Evolutionary conservation across 2,329 filamentous ascomycete species (phyloP), one percentile per base, ranked within the genome.

Genomic region (Pezicula rhizophila): DNA sequence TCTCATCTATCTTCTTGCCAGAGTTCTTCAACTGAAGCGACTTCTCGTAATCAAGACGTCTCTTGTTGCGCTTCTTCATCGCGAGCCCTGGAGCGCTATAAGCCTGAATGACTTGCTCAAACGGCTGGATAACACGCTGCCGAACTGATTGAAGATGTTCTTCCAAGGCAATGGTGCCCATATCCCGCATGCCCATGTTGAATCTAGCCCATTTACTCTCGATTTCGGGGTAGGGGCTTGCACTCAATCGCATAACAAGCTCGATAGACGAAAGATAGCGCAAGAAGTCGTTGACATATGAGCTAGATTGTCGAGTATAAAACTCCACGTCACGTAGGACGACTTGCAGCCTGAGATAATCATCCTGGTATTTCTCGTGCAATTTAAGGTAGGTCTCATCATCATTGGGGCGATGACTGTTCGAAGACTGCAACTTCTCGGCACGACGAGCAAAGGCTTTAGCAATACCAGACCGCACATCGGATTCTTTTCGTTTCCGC

Each of bases 201-300:
- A 96, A 93, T 53, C 85, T 87, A 44, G 90, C 87, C 89, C 92
- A 97, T 65, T 95, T 95, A 73, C 87, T 91, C 68, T 96, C 91
- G 37, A 95, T 73, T 65, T 97, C 91, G 0, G 89, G 84, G 64
- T 89, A 83, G 50, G 78, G 82, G 44, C 85, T 87, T 11, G 84
- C 84, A 38, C 79, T 83, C 66, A 95, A 85, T 35, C 81, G 83
- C 69, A 95, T 87, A 55, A 91, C 85, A 1, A 87, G 78, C 66
- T 96, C 89, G 64, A 96, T 87, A 1, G 87, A 88, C 2, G 82
- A 81, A 26, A 92, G 78, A 55, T 92, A 87, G 52, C 88, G 84
- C 43, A 90, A 78, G 59, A 95, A 90, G 56, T 88, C 84, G 50
- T 86, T 80, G 44, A 96, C 85, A 54, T 88, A 89, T n/a, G 79